These are phyloP conservation scores for Arachis stenosperma DNA, from an alignment of 306 rosid species.

Conservation along the genomic window DNA sequence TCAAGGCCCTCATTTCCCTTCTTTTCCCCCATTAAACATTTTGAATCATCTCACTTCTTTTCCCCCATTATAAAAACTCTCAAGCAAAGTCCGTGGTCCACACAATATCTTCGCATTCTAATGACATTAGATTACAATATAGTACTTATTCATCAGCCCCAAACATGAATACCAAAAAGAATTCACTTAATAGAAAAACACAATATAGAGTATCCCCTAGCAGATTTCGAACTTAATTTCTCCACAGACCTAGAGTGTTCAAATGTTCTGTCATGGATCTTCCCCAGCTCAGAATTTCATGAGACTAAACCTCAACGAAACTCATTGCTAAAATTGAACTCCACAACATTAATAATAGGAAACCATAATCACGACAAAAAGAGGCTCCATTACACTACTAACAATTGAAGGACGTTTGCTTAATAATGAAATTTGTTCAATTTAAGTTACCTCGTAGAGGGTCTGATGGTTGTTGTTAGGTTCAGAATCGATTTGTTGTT, in stretches of 20 bases:
- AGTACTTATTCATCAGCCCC: slow-evolving; percentile 3
- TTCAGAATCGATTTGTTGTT: slow-evolving; percentile 35
- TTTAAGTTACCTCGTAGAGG: slow-evolving; percentile 64
- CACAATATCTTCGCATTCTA: neutral
- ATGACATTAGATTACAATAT: neutral
- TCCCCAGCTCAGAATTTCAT: neutral
- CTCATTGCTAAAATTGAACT: neutral
- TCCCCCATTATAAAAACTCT: too few species aligned
- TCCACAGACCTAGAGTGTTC: neutral
- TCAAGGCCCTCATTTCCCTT: too few species aligned
- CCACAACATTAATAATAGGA: neutral
- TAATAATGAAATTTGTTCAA: neutral
- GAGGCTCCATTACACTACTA: neutral
- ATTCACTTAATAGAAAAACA: neutral
- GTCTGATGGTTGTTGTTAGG: slow-evolving; percentile 34
- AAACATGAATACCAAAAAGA: neutral
- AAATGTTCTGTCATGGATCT: neutral
- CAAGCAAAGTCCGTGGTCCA: too few species aligned
- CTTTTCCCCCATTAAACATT: too few species aligned
- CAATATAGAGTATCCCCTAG: neutral
- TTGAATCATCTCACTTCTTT: too few species aligned
- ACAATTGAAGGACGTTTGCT: neutral
- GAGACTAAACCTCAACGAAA: neutral
- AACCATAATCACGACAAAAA: neutral
- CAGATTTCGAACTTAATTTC: neutral